Conservation (phyloP, 768 basidiomycete genomes). For the Fistulinella prunicolor region DNA sequence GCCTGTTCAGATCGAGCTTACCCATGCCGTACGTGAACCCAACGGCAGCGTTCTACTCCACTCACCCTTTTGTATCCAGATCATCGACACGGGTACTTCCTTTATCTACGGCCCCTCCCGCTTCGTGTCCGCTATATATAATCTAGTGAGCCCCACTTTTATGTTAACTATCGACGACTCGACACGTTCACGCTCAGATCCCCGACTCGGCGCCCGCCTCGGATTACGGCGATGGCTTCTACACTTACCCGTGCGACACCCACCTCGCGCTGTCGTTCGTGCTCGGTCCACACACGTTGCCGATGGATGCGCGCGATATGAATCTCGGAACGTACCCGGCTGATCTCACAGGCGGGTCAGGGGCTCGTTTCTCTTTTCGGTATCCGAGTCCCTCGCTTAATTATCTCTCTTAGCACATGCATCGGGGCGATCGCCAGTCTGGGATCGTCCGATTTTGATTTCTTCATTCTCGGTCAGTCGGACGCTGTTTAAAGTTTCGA, state of each 20-base stretch:
- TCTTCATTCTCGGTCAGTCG: slow-evolving; percentile 22
- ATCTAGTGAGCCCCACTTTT: slow-evolving; percentile 27
- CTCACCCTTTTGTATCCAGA: slow-evolving; percentile 32
- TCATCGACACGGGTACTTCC: slow-evolving; percentile 68
- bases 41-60: slow-evolving; percentile 1
- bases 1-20: not conserved
- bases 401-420: slow-evolving; percentile 40
- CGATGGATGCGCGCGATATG: slow-evolving; percentile 49
- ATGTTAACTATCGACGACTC: not conserved
- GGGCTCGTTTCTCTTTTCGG: not conserved
- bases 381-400: not conserved
- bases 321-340: slow-evolving; percentile 44
- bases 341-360: slow-evolving; percentile 20
- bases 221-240: slow-evolving; percentile 50
- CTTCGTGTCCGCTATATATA: slow-evolving; percentile 47
- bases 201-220: slow-evolving; percentile 42
- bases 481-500: too few species aligned
- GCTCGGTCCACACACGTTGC: slow-evolving; percentile 42
- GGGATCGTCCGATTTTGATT: not conserved
- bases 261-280: slow-evolving; percentile 38
- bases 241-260: slow-evolving; percentile 50
- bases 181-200: slow-evolving; percentile 38
- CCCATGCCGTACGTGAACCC: slow-evolving; percentile 17
- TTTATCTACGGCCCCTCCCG: slow-evolving; percentile 54
- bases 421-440: slow-evolving; percentile 53